Conservation (phyloP, 2,329 filamentous ascomycete genomes). For the Chaetomium sp. region DNA sequence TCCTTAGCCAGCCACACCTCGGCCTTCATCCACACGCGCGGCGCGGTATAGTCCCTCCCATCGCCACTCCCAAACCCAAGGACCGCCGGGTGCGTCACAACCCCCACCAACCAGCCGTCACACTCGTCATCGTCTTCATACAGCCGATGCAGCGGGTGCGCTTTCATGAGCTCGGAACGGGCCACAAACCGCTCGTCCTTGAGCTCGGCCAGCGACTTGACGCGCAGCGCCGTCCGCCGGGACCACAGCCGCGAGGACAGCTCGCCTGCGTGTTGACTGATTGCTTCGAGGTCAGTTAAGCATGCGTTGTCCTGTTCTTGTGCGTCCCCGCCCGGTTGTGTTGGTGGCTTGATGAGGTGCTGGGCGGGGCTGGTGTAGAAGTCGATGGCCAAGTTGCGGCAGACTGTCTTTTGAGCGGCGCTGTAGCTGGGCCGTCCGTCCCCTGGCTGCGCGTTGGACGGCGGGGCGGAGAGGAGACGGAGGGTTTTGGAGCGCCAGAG, state of each 20-base stretch:
- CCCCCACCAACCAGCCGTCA: slow-evolving; percentile 1
- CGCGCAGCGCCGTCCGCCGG: neutral
- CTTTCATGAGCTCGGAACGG: neutral
- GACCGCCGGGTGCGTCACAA: slow-evolving; percentile 8
- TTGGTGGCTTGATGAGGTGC: neutral
- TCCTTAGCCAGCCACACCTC: slow-evolving; percentile 3
- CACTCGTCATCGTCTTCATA: slow-evolving; percentile 9
- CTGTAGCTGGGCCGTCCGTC: neutral
- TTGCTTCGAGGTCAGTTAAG: neutral
- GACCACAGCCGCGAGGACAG: slow-evolving; percentile 1
- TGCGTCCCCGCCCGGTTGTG: neutral
- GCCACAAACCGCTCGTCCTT: neutral
- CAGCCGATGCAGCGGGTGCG: slow-evolving; percentile 6
- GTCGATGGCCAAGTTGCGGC: neutral
- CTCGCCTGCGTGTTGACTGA: slow-evolving; percentile 1
- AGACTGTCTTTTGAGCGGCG: neutral
- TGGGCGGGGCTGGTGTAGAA: neutral
- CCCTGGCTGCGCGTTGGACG: neutral
- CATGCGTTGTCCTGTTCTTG: neutral
- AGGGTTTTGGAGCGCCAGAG: slow-evolving; percentile 7
- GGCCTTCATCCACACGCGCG: slow-evolving; percentile 8
- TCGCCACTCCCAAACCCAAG: slow-evolving; percentile 3
- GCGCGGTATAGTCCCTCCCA: slow-evolving; percentile 1
- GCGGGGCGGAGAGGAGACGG: slow-evolving; percentile 1
- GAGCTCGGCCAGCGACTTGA: neutral